Conservation (phyloP, 345 rosid species). For the Conringia planisiliqua region DNA sequence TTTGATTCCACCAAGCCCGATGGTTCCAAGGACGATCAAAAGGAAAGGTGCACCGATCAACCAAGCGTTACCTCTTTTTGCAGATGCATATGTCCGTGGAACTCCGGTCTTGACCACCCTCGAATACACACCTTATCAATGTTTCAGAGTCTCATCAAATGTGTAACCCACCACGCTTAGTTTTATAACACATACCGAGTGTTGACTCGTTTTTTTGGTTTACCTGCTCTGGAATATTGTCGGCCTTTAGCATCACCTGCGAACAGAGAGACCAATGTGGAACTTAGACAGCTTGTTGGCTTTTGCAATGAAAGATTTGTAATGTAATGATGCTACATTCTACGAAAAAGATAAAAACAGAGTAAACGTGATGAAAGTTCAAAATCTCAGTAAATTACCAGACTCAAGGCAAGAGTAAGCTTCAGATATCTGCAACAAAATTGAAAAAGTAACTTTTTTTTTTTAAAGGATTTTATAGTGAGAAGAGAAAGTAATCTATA, state of each 20-base stretch:
- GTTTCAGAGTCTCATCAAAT: background rate
- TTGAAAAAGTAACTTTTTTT: background rate
- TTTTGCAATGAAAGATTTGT: too few relatives aligned
- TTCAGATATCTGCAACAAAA: conserved; percentile 59
- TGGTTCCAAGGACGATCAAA: conserved; percentile 57
- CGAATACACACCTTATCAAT: conserved; percentile 41
- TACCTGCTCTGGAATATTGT: conserved; percentile 46
- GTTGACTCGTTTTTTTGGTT: background rate
- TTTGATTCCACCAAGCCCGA: conserved; percentile 67
- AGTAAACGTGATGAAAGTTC: background rate
- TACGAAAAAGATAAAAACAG: too few relatives aligned
- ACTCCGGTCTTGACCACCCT: conserved; percentile 73
- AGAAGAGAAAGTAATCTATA: background rate
- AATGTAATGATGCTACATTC: too few relatives aligned
- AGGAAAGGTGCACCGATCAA: conserved; percentile 60
- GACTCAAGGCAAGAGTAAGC: conserved; percentile 60
- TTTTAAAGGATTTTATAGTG: too few relatives aligned
- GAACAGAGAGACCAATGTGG: background rate
- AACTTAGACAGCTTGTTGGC: background rate
- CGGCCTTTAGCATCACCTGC: conserved; percentile 21
- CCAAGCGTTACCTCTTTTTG: conserved; percentile 55
- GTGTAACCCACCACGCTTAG: conserved; percentile 42
- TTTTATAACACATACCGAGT: conserved; percentile 18
- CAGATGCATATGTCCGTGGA: conserved; percentile 39
- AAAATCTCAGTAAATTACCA: conserved; percentile 38